Evolutionary conservation across 331 rosid genomes (phyloP).

Genomic region (Pyracantha coccinea): DNA sequence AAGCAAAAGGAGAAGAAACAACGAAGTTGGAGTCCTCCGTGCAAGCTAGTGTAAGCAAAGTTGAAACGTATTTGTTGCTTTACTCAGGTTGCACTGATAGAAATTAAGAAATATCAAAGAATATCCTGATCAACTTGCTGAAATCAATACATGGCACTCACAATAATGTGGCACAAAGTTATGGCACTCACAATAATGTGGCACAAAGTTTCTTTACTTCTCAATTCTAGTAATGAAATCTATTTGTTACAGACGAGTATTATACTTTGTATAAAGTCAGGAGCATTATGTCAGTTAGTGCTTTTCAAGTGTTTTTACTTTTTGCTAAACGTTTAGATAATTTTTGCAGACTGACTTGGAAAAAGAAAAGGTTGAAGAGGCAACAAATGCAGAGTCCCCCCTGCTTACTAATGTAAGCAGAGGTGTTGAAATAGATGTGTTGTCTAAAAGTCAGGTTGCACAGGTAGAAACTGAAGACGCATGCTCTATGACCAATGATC

Average conservation of each 20-base stretch:
- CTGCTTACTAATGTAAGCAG: not conserved
- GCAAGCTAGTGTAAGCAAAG: not conserved
- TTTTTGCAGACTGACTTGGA: conserved; percentile 21
- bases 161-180: not conserved
- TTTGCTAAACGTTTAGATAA: not conserved
- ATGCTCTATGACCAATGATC: conserved; percentile 30
- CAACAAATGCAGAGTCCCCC: not conserved
- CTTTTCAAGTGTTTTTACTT: conserved; percentile 1
- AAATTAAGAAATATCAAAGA: conserved; percentile 16
- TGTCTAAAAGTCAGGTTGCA: conserved; percentile 33
- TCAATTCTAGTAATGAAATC: not conserved
- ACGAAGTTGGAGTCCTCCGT: not conserved
- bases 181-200: not conserved
- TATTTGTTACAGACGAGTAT: not conserved
- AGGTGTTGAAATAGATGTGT: conserved; percentile 19
- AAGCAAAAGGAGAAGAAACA: conserved; percentile 12
- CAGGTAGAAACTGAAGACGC: conserved; percentile 36
- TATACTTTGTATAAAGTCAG: not conserved
- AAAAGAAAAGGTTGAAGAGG: conserved; percentile 19
- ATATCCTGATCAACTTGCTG: conserved; percentile 37
- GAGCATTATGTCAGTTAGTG: not conserved
- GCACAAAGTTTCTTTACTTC: not conserved
- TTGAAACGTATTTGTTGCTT: conserved; percentile 23
- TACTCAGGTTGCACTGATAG: conserved; percentile 31
- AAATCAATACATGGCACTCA: conserved; percentile 12